A percentile compares a stretch with the other conserved stretches of the same genome.
These are phyloP conservation scores for Bonnemaisonia californica DNA, from an alignment of 31 red algal species.

Conservation along the genomic window DNA sequence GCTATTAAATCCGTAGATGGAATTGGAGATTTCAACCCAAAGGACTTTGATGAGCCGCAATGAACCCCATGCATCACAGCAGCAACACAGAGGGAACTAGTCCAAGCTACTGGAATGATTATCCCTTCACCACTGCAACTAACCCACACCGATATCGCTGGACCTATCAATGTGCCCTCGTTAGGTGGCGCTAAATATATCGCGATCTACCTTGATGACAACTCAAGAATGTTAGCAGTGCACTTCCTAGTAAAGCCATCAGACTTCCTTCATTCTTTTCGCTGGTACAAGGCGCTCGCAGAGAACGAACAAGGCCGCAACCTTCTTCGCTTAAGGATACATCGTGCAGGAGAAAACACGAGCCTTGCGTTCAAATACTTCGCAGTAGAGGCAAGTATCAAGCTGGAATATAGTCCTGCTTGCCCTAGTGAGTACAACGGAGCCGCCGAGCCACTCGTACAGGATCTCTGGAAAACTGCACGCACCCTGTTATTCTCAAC, in stretches of 20 bases:
- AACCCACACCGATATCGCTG: conserved; percentile 32
- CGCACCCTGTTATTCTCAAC: conserved; percentile 23
- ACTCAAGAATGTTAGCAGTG: conserved; percentile 1
- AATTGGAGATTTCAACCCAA: background rate
- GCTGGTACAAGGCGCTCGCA: conserved; percentile 15
- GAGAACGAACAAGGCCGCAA: conserved; percentile 8
- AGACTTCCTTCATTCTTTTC: background rate
- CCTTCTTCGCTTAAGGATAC: background rate
- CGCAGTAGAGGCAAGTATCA: background rate
- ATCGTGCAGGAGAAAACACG: conserved; percentile 15
- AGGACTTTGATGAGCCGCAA: background rate
- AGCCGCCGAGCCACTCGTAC: conserved; percentile 29
- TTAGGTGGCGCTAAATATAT: conserved; percentile 3
- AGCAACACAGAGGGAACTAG: background rate
- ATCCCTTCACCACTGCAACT: background rate
- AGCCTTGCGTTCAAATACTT: conserved; percentile 10
- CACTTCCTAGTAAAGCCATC: conserved; percentile 7
- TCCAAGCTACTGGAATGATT: background rate
- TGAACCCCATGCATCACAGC: conserved; percentile 5
- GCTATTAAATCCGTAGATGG: background rate
- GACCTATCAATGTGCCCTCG: background rate
- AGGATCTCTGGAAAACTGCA: conserved; percentile 30
- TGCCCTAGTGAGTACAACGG: conserved; percentile 26
- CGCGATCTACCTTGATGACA: conserved; percentile 23
- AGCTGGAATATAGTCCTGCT: conserved; percentile 8